Evolutionary conservation across 2,329 filamentous ascomycete genomes (phyloP), one percentile per base, ranked within the genome.

Genomic region (Cercospora beticola): DNA sequence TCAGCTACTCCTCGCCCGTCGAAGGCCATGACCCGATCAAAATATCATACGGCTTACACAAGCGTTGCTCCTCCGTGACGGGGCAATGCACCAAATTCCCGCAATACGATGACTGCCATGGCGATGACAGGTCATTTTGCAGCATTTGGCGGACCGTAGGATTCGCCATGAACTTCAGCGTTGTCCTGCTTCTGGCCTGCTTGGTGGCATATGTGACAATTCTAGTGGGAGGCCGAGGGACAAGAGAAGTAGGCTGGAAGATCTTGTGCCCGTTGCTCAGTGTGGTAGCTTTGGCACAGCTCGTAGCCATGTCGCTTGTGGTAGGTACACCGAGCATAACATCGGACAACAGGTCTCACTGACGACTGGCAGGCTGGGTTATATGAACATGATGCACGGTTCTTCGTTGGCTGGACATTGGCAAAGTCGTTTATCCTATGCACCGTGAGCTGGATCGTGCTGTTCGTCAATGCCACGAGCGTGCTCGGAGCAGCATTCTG

Each of bases 71-170:
- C 64, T 90, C 87, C 67, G 83, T 92, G 67, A 86, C 86, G 56
- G 84, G 87, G 61, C 79, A 79, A 70, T 94, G 91, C 79, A 83
- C 84, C 26, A 81, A 83, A 33, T 95, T 93, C 79, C 92, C 92
- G 3, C 84, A 85, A 71, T 82, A 86, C 64, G 83, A 87, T 66
- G 89, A 92, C 78, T 94, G 92, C 80, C 82, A 83, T 65, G 86
- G 85, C 74, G 86, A 88, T 63, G 87, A 90, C 74, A 86, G 88
- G 62, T 88, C 89, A 76, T 97, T 98, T 82, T 98, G 95, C 84
- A 91, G 89, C 75, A 91, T 96, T 86, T 99, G 94, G 94, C 87
- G 92, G 68, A 92, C 89, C 28, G 89, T 93, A 40, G 93, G 92
- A 26, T 98, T 97, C 81, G 81, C 97, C 72, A 93, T 97, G 83